Base-by-base conservation (phyloP, 306 rosid genomes). In the Hippophae rhamnoides region DNA sequence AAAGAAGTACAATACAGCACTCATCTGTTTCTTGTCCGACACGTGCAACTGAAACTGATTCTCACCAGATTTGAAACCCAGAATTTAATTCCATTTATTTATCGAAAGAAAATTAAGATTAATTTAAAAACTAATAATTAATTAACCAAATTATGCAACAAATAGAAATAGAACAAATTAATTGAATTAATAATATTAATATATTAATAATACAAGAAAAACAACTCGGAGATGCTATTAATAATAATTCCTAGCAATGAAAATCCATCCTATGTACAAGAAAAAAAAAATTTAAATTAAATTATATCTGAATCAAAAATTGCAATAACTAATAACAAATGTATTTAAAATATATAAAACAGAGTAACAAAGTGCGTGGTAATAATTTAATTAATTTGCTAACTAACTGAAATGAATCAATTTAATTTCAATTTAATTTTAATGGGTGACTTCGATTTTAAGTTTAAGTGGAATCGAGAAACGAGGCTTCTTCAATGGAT, bases 401-500 rank as follows among this genome's bases (percentile, higher is more conserved):
- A 1, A 23, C 10, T 10, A 64, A 41, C 10, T 27, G 12, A 65
- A 38, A 41, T 9, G 18, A 10, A 6, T 9, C 6, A 10, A 10
- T 6, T n/a, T n/a, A n/a, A n/a, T n/a, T n/a, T n/a, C 12, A 6
- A 3, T 13, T 18, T 54, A 70, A 41, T 46, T 69, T 67, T 13
- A 57, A 5, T 40, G 73, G 38, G 56, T 46, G 25, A 57, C 75
- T 26, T 77, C 43, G n/a, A 82, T 62, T 70, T 87, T 90, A 9
- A 69, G 51, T 56, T 78, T 84, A 6, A 82, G 82, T 5, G 70
- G 11, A 27, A 73, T 52, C 67, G 77, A 40, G 5, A 87, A 49
- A 44, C 89, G 85, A 9, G 89, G 84, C 79, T 75, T 92, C 72
- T 92, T 92, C 42, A 57, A 49, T 3, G 98, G 99, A 3, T 59